These are phyloP conservation scores for Lasiosphaeris hirsuta DNA, from an alignment of 495 filamentous ascomycete genomes.

Conservation along the genomic window DNA sequence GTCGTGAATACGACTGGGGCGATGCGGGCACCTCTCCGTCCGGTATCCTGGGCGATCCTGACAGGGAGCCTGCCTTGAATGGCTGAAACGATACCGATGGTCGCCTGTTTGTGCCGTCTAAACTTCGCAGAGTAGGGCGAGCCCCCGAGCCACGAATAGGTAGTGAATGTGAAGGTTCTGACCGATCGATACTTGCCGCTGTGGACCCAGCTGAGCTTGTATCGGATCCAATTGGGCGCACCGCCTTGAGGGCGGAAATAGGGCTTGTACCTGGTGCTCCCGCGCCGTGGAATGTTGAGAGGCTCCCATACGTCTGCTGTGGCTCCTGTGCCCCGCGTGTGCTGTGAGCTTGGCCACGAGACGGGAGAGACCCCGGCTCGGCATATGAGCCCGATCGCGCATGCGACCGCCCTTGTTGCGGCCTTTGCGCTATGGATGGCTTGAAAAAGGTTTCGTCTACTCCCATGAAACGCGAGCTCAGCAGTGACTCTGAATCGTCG, in stretches of 20 bases:
- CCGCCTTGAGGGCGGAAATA: constrained; percentile 76
- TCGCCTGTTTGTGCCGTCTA: constrained; percentile 45
- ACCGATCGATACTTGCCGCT: constrained; percentile 48
- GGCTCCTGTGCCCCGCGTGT: constrained; percentile 56
- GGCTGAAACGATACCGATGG: constrained; percentile 87
- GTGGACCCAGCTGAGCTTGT: constrained; percentile 60
- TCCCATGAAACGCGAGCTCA: constrained; percentile 90
- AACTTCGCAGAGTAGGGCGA: constrained; percentile 46
- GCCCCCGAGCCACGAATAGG: constrained; percentile 36
- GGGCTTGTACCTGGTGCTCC: constrained; percentile 77
- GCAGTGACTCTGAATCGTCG: constrained; percentile 81
- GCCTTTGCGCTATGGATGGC: constrained; percentile 57
- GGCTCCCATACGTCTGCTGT: constrained; percentile 82
- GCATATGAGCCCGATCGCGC: constrained; percentile 37
- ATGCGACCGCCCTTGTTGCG: constrained; percentile 29
- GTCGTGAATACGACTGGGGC: constrained; percentile 55
- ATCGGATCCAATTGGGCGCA: constrained; percentile 53
- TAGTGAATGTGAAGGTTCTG: constrained; percentile 41
- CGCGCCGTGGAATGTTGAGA: constrained; percentile 88
- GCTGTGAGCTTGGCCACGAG: constrained; percentile 43
- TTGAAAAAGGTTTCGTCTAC: constrained; percentile 83
- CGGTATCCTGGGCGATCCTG: constrained; percentile 66
- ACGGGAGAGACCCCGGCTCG: constrained; percentile 75
- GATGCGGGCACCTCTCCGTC: constrained; percentile 50
- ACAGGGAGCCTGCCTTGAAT: constrained; percentile 92